These are phyloP conservation scores for Kwoniella mangroviensis DNA, from an alignment of 768 basidiomycete genomes.

Conservation along the genomic window DNA sequence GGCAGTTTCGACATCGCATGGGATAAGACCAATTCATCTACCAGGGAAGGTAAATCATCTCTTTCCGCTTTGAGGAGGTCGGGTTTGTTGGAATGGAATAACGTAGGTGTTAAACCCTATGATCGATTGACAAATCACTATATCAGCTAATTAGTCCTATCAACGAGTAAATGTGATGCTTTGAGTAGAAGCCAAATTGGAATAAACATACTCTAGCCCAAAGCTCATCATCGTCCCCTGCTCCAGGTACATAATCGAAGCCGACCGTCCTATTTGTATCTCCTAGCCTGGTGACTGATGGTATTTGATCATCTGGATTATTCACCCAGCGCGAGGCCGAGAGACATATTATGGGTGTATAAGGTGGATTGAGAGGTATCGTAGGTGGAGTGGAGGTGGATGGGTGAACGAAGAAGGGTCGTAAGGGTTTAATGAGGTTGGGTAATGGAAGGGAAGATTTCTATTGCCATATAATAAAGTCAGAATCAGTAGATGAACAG, in stretches of 20 bases:
- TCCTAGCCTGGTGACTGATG: constrained; percentile 33
- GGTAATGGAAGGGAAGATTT: constrained; percentile 74
- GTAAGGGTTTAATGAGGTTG: constrained; percentile 67
- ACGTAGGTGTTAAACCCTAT: constrained; percentile 73
- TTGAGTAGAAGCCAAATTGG: background rate
- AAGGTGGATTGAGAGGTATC: constrained; percentile 44
- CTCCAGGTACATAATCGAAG: constrained; percentile 88
- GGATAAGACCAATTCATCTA: constrained; percentile 36
- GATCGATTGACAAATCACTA: background rate
- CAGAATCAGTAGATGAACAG: too few relatives aligned
- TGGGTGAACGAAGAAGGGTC: constrained; percentile 88
- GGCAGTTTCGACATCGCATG: background rate
- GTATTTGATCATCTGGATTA: constrained; percentile 39
- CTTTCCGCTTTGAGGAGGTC: constrained; percentile 63
- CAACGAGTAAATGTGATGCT: background rate
- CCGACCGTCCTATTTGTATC: constrained; percentile 64
- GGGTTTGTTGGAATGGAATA: constrained; percentile 71
- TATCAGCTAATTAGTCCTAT: background rate
- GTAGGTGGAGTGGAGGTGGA: constrained; percentile 64
- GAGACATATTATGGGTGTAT: constrained; percentile 73
- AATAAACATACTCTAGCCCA: constrained; percentile 71
- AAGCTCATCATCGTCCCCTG: constrained; percentile 91
- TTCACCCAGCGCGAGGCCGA: constrained; percentile 77
- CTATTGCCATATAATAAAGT: constrained; percentile 57
- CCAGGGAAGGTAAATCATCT: constrained; percentile 62